Conservation (phyloP, 257 asterid species). For the Echites panduratus region DNA sequence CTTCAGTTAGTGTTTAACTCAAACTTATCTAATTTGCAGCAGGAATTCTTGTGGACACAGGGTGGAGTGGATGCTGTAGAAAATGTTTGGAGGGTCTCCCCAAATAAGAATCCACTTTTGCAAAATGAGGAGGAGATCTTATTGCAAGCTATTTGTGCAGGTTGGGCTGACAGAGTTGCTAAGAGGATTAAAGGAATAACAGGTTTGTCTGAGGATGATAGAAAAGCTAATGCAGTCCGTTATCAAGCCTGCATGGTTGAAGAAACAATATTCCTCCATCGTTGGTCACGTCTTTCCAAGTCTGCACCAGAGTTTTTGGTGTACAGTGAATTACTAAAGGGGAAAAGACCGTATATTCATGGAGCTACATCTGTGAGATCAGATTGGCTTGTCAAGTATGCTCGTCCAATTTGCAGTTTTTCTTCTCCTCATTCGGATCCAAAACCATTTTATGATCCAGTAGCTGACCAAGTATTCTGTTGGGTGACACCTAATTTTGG, state of each 20-base stretch:
- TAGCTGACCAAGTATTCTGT: constrained; percentile 52
- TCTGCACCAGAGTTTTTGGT: constrained; percentile 78
- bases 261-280: constrained; percentile 67
- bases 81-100: constrained; percentile 52
- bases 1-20: constrained; percentile 60
- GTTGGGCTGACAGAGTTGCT: constrained; percentile 92
- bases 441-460: constrained; percentile 57
- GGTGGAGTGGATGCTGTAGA: constrained; percentile 64
- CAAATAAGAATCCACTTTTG: constrained; percentile 55
- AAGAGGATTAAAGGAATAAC: constrained; percentile 45
- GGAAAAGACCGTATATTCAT: constrained; percentile 74
- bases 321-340: constrained; percentile 58
- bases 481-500: constrained; percentile 74
- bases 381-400: constrained; percentile 67
- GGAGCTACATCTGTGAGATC: constrained; percentile 42
- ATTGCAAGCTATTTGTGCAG: constrained; percentile 83
- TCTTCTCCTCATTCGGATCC: constrained; percentile 77
- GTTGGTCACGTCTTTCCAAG: constrained; percentile 61
- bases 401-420: constrained; percentile 54
- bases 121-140: constrained; percentile 70
- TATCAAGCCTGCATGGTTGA: constrained; percentile 72
- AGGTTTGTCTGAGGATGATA: constrained; percentile 45
- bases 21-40: constrained; percentile 30
- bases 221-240: constrained; percentile 42
- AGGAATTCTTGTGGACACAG: constrained; percentile 62